Evolutionary conservation across 129 eudicot species (phyloP), one percentile per base, ranked within the genome.

Genomic region (Flaveria sonorensis): DNA sequence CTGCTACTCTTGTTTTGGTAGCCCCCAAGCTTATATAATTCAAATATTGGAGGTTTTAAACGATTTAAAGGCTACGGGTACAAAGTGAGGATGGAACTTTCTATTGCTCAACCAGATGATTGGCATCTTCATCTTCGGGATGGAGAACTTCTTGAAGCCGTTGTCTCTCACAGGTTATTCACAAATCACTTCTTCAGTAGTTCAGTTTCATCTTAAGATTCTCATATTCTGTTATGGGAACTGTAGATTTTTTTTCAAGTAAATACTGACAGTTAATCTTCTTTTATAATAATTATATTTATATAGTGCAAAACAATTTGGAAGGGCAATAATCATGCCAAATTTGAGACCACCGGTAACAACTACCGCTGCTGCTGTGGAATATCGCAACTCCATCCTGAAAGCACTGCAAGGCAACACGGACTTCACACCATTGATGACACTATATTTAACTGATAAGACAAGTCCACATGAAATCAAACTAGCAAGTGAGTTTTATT

Each of bases 121-220:
- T 95, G 99, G 96, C 99, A 95, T 85, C 99, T 95, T 84, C 99
- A 91, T 88, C 96, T 95, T 70, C 99, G 99, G 71, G 99, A 95
- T 63, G 96, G 96, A 68, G 94, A 95, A 53, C 89, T 95, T 79
- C 96, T 95, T 77, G 76, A 90, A 83, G 87, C 94, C 36, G 95
- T 95, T 62, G 89, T 86, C 65, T 79, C 97, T 75, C 93, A 91
- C 86, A 95, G 97, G 99, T 92, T 53, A 23, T 42, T 16, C 46
- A 19, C 18, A 12, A 2, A 45, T 59, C 51, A 26, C 64, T 64
- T 59, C 61, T 71, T 79, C 62, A n/a, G n/a, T n/a, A n/a, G n/a
- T n/a, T n/a, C n/a, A 61, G 12, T 79, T 79, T 48, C 4, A n/a
- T 50, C 51, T 69, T 46, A 28, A 43, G 18, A 48, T 9, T 57